phyloP scores from a whole-genome alignment of 2,329 filamentous ascomycete genomes.

The Plenodomus tracheiphilus region DNA sequence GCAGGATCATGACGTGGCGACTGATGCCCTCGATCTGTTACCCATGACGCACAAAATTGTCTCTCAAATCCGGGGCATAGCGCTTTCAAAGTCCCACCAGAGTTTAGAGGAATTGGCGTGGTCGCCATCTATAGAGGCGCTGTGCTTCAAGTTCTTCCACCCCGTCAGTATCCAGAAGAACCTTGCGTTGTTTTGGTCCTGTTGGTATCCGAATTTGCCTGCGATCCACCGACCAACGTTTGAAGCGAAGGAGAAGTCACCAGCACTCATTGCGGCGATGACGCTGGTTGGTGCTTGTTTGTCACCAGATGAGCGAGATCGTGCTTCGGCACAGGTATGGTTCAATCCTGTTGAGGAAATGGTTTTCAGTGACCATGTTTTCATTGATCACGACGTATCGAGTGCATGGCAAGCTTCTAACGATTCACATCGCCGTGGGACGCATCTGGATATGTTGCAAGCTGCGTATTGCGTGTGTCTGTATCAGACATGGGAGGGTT shows the following conservation, averaged over 20 bases:
- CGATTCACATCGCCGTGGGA: not conserved
- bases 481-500: slow-evolving; percentile 1
- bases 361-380: slow-evolving; percentile 1
- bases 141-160: slow-evolving; percentile 4
- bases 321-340: slow-evolving; percentile 2
- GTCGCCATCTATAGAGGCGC: not conserved
- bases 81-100: no score
- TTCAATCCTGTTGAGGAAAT: slow-evolving; percentile 1
- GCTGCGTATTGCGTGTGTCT: slow-evolving; percentile 2
- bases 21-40: not conserved
- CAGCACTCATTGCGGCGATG: not conserved
- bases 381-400: not conserved
- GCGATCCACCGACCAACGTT: slow-evolving; percentile 6
- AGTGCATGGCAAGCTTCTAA: not conserved
- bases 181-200: slow-evolving; percentile 6
- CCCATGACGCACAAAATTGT: slow-evolving; percentile 1
- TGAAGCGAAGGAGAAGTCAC: not conserved
- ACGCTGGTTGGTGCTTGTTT: slow-evolving; percentile 3
- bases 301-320: slow-evolving; percentile 2
- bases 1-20: not conserved
- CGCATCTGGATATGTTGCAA: not conserved
- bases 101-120: not conserved
- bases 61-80: not conserved
- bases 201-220: slow-evolving; percentile 9
- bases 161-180: not conserved